Evolutionary conservation across 2,329 filamentous ascomycete species (phyloP), one percentile per base, ranked within the genome.

Genomic region (Colletotrichum brevisporum): DNA sequence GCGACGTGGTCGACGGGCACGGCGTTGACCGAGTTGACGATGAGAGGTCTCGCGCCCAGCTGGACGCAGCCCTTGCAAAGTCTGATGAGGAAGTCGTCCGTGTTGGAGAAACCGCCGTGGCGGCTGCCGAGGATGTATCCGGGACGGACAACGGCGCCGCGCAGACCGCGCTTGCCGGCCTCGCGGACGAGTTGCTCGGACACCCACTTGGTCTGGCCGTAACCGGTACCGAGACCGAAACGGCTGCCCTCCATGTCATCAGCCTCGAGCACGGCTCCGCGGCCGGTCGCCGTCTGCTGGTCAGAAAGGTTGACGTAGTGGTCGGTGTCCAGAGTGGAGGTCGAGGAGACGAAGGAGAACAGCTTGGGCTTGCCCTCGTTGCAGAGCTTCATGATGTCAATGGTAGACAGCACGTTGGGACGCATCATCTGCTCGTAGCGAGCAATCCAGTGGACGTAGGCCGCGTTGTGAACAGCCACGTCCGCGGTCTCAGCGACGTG

Each of bases 51-150:
- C 3, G 86, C 85, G 2, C 83, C 83, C 3, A 98, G 85, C 80
- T 98, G 95, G 58, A 97, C 84, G 75, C 94, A 97, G 66, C 94
- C 95, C 83, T 98, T 97, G 65, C 91, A 83, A 82, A 98, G 89
- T 47, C 95, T 90, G 72, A 97, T 88, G 6, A 98, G 83, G 84
- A 98, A 98, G 80, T 98, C 95, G 76, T 98, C 95, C 1, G 91
- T 95, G 78, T 92, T 94, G 78, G 83, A 92, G 71, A 89, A 88
- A 59, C 95, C 95, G 13, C 88, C 90, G 52, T 84, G 80, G 1
- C 88, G 86, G 77, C 95, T 90, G 26, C 94, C 95, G 4, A 92
- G 86, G 45, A 98, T 90, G 78, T 98, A 98, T 36, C 95, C 94
- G 4, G 95, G 92, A 13, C 95, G 90, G 56, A 97, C 85, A 50